Evolutionary conservation across 2,329 filamentous ascomycete species (phyloP).

Genomic region (Colletotrichum lini): DNA sequence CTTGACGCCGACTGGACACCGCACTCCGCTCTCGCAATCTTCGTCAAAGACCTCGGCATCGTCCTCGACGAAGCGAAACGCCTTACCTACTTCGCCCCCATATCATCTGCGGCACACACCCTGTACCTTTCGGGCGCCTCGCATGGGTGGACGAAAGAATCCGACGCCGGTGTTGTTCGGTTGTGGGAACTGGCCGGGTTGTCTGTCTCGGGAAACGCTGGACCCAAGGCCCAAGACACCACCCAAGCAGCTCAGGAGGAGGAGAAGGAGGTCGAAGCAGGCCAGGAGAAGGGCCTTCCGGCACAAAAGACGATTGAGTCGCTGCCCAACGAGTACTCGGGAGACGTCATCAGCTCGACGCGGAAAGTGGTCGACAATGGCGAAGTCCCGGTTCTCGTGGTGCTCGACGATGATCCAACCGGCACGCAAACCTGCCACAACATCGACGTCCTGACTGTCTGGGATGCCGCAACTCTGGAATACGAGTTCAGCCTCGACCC

Average conservation of each 20-base stretch:
- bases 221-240: slow-evolving; percentile 11
- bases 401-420: slow-evolving; percentile 70
- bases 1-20: slow-evolving; percentile 54
- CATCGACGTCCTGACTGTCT: slow-evolving; percentile 68
- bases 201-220: slow-evolving; percentile 43
- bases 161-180: slow-evolving; percentile 53
- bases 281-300: slow-evolving; percentile 35
- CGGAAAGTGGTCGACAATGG: slow-evolving; percentile 42
- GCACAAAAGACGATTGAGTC: slow-evolving; percentile 45
- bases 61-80: slow-evolving; percentile 51
- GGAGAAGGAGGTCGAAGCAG: background rate
- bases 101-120: slow-evolving; percentile 50
- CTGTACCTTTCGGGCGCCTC: slow-evolving; percentile 52
- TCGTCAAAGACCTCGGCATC: slow-evolving; percentile 54
- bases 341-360: slow-evolving; percentile 45
- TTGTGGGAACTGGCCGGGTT: slow-evolving; percentile 55
- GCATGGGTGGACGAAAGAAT: slow-evolving; percentile 51
- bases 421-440: slow-evolving; percentile 75
- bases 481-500: slow-evolving; percentile 42
- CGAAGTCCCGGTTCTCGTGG: slow-evolving; percentile 50
- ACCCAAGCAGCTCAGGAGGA: background rate
- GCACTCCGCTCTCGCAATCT: slow-evolving; percentile 53
- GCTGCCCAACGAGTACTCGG: slow-evolving; percentile 45
- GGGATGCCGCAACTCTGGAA: slow-evolving; percentile 55
- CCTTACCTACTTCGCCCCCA: slow-evolving; percentile 48